Evolutionary conservation across 2,329 filamentous ascomycete genomes (phyloP), one percentile per base, ranked within the genome.

Genomic region (Fusarium xylarioides): DNA sequence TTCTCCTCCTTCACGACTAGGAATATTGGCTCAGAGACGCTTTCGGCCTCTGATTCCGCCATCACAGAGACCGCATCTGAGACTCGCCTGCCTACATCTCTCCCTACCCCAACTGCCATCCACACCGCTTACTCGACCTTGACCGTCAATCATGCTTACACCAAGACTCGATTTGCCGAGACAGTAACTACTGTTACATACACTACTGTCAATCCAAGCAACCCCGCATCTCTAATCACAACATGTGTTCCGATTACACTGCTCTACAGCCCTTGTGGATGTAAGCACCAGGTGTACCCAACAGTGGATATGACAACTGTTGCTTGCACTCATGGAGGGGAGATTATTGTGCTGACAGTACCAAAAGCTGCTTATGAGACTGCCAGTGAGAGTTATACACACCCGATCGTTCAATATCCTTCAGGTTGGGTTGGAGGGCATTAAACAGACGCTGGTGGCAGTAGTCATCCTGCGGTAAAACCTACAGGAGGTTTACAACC

Each of bases 361-460:
- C 58, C 38, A 56, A 62, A 46, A 15, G 49, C 58, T 56, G 49
- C 16, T 12, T 62, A 30, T 38, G 38, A 62, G 38, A 62, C 49
- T 26, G 16, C 7, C 1, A 1, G 0, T 1, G 30, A 1, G 11
- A 21, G 4, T 9, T 0, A 55, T 32, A 21, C 58, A 15, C 40
- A 46, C 0, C 58, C 49, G 12, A 21, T 44, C 0, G 26, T 55
- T 18, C 49, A 44, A 4, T 56, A 28, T 2, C 49, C 49, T 46
- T 6, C 58, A 21, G 49, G 32, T 2, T 46, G 49, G 58, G 18
- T 4, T 30, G 32, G 23, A 10, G 30, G 16, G 1, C 15, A 61
- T 11, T 38, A 46, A 7, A 44, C 49, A 21, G 11, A 46, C 9
- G 38, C 21, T 14, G 16, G 2, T 9, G 2, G 32, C 19, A 21